Evolutionary conservation across 768 basidiomycete genomes (phyloP).

Genomic region (Clitopilus hobsonii): DNA sequence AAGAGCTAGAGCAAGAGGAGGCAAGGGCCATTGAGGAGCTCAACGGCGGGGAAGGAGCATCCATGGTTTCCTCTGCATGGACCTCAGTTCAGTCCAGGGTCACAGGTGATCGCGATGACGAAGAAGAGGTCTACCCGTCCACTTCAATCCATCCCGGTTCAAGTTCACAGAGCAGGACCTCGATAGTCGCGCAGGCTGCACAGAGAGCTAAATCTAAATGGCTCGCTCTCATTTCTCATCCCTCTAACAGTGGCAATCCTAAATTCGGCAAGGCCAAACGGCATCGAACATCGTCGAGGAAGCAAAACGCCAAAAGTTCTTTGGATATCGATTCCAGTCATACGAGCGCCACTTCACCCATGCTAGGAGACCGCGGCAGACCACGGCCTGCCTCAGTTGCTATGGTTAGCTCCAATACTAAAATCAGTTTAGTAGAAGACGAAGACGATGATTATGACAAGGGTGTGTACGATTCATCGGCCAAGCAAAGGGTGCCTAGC

Average conservation of each 20-base stretch:
- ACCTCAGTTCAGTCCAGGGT: conserved; percentile 39
- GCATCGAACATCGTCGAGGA: conserved; percentile 1
- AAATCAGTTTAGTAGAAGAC: conserved; percentile 32
- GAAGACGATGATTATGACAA: conserved; percentile 38
- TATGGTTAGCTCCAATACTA: conserved; percentile 24
- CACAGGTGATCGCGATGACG: conserved; percentile 28
- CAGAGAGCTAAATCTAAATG: conserved; percentile 55
- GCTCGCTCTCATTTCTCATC: conserved; percentile 39
- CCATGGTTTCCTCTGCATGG: conserved; percentile 50
- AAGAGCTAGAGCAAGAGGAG: conserved; percentile 31
- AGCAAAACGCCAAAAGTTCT: conserved; percentile 6
- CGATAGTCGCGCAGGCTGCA: conserved; percentile 32
- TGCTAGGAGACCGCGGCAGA: conserved; percentile 8
- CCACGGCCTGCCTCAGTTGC: conserved; percentile 25
- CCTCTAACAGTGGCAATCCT: conserved; percentile 15
- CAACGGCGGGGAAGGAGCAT: conserved; percentile 38
- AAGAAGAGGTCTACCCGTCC: conserved; percentile 25
- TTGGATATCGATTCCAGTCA: conserved; percentile 10
- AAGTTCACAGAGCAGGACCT: conserved; percentile 31
- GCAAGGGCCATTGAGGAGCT: conserved; percentile 37
- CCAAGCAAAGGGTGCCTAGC: conserved; percentile 79
- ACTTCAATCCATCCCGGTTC: conserved; percentile 22
- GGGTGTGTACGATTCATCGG: conserved; percentile 77
- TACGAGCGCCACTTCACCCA: conserved; percentile 10
- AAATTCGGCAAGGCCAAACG: conserved; percentile 1